phyloP scores from a whole-genome alignment of 176 grass and related monocot species.

The Musa acuminata region DNA sequence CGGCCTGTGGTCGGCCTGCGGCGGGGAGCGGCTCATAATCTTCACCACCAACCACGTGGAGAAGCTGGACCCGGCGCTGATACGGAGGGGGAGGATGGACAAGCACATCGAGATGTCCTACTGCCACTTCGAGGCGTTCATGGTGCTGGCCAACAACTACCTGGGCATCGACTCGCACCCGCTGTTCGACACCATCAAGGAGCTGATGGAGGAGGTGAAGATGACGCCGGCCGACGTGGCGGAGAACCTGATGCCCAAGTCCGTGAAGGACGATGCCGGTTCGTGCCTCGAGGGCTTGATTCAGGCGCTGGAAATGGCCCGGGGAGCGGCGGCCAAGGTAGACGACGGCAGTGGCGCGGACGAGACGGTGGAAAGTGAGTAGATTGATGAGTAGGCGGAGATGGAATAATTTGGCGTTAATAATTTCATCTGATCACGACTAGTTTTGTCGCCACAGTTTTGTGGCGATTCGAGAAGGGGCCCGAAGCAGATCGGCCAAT shows the following conservation, averaged over 20 bases:
- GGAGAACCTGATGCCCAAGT: slow-evolving; percentile 50
- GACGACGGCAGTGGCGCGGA: background rate
- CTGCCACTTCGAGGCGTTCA: slow-evolving; percentile 42
- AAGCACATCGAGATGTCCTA: slow-evolving; percentile 79
- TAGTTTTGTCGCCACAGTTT: no score
- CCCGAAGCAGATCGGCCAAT: no score
- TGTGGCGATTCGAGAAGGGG: no score
- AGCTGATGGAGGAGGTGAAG: slow-evolving; percentile 31
- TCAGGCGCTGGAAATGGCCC: slow-evolving; percentile 29
- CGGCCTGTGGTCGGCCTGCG: slow-evolving; percentile 24
- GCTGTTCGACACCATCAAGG: slow-evolving; percentile 14
- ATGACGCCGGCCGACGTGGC: slow-evolving; percentile 57
- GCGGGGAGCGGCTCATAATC: slow-evolving; percentile 22
- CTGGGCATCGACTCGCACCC: slow-evolving; percentile 16
- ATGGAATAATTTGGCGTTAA: no score
- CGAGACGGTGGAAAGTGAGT: background rate
- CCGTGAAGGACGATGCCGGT: slow-evolving; percentile 8
- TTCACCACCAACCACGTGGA: slow-evolving; percentile 26
- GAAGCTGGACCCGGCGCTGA: slow-evolving; percentile 41
- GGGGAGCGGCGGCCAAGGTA: slow-evolving; percentile 6
- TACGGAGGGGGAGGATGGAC: slow-evolving; percentile 55
- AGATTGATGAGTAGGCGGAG: background rate
- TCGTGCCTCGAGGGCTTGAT: slow-evolving; percentile 29
- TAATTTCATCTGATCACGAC: no score
- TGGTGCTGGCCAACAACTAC: slow-evolving; percentile 50